A percentile compares a stretch with the other conserved stretches of the same genome.
Conservation (phyloP, 2,329 filamentous ascomycete genomes). For the Orbilia oligospora region DNA sequence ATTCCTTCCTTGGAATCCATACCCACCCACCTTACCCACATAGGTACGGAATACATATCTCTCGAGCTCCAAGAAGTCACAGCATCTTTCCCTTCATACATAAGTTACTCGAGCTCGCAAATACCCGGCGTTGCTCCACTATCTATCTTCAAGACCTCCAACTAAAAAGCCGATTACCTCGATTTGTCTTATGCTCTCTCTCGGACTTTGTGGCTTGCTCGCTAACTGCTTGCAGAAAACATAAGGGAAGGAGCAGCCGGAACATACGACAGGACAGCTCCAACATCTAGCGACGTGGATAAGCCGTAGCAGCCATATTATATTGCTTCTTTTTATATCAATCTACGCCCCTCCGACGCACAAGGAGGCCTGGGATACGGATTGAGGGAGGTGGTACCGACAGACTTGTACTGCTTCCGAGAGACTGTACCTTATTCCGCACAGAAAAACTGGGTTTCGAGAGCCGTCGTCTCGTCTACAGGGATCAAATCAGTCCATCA, state of each 20-base stretch:
- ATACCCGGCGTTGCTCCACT: conserved; percentile 25
- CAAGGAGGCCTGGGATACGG: conserved; percentile 35
- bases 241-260: conserved; percentile 24
- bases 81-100: not conserved
- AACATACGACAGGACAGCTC: conserved; percentile 26
- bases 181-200: conserved; percentile 35
- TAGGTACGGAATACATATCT: not conserved
- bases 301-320: conserved; percentile 32
- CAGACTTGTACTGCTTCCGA: conserved; percentile 48
- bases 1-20: conserved; percentile 32
- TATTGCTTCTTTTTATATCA: conserved; percentile 44
- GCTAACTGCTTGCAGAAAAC: conserved; percentile 42
- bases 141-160: conserved; percentile 7
- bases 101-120: conserved; percentile 21
- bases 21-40: not conserved
- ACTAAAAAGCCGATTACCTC: conserved; percentile 4
- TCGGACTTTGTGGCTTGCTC: conserved; percentile 58
- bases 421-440: conserved; percentile 56
- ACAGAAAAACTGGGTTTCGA: conserved; percentile 53
- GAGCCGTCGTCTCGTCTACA: conserved; percentile 29
- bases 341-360: conserved; percentile 47
- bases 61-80: conserved; percentile 6
- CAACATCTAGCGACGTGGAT: conserved; percentile 34
- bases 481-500: too few relatives aligned
- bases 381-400: conserved; percentile 61